Base-by-base conservation (phyloP, 2,329 filamentous ascomycete species). In the Fusarium mexicanum region DNA sequence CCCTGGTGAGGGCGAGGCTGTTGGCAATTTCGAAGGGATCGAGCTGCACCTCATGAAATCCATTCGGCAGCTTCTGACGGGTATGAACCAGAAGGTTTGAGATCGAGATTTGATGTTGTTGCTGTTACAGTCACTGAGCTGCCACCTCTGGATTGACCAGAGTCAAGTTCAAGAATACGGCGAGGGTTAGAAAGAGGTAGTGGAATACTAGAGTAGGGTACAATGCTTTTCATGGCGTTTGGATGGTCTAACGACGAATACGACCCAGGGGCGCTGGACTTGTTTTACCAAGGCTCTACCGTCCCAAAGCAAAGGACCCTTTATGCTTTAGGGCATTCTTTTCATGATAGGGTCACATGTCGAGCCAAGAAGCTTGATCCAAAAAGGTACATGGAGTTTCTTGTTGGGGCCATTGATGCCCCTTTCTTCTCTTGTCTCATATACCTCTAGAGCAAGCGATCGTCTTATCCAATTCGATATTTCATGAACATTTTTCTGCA, bases 31-130 rank as follows among this genome's bases (percentile, higher is more conserved):
- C 57, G 83, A 85, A 55, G 81, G 81, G 24, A 77, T 85, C 29
- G 84, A 85, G 77, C 79, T 82, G 71, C 82, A 84, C 54, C 76
- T 85, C 20, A 84, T 85, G 71, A 82, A 82, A 64, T 83, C 83
- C 16, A 80, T 85, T 63, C 79, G 81, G 20, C 81, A 83, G 65
- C 79, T 85, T 14, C 77, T 85, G 26, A 76, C 76, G 31, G 83
- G 83, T 8, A 82, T 85, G 80, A 82, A 84, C 64, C 82, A 83
- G 72, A 83, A 83, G 70, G 68, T 84, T 37, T 78, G 77, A 37
- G 73, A 47, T 48, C 38, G 24, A 51, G 48, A 44, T 58, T 72
- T 18, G 43, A 38, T 43, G 35, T 17, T 37, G 24, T 38, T 53
- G 51, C n/a, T 33, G 33, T 47, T 29, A 18, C n/a, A 51, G 31